Evolutionary conservation across 1,139 yeast genomes (phyloP).

Genomic region (Suhomyces maxii): DNA sequence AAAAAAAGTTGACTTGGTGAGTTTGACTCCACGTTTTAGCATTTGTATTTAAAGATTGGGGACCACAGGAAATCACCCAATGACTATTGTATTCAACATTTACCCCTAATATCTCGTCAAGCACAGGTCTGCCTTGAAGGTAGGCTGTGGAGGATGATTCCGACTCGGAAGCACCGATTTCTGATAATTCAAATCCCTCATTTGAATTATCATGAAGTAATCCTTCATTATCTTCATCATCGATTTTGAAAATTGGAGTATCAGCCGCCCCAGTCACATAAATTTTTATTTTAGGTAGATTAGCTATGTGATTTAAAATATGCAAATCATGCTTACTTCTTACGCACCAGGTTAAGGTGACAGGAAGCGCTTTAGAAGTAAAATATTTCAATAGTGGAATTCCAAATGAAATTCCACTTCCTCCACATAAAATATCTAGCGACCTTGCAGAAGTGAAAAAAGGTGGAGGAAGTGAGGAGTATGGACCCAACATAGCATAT

Average conservation of each 20-base stretch:
- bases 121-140: slow-evolving; percentile 42
- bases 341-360: slow-evolving; percentile 54
- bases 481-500: slow-evolving; percentile 31
- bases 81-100: slow-evolving; percentile 29
- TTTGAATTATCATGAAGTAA: slow-evolving; percentile 18
- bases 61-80: slow-evolving; percentile 78
- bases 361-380: slow-evolving; percentile 3
- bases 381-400: slow-evolving; percentile 55
- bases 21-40: slow-evolving; percentile 44
- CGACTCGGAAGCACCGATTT: neutral
- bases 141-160: slow-evolving; percentile 3
- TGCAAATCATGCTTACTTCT: slow-evolving; percentile 43
- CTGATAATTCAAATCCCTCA: slow-evolving; percentile 24
- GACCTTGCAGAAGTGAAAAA: slow-evolving; percentile 46
- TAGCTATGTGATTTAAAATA: slow-evolving; percentile 37
- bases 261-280: slow-evolving; percentile 23
- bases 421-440: slow-evolving; percentile 72
- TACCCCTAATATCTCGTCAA: slow-evolving; percentile 29
- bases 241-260: slow-evolving; percentile 4
- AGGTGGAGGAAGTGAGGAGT: slow-evolving; percentile 26
- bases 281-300: slow-evolving; percentile 18
- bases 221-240: slow-evolving; percentile 21
- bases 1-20: slow-evolving; percentile 38
- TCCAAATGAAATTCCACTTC: slow-evolving; percentile 81
- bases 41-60: slow-evolving; percentile 49